Conservation (phyloP, 805 yeast species). For the Starmerella floricola region DNA sequence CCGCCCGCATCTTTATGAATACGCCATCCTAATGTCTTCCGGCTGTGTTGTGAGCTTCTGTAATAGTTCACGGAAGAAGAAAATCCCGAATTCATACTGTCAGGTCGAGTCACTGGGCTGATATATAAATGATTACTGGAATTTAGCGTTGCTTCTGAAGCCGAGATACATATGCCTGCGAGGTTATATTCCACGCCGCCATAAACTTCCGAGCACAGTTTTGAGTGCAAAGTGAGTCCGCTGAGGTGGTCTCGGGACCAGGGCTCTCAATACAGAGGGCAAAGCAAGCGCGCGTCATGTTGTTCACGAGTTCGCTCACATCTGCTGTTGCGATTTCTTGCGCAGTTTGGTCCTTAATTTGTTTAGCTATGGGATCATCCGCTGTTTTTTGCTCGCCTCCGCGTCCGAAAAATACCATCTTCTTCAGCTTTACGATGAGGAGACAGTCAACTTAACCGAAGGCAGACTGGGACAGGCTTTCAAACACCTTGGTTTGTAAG, state of each 20-base stretch:
- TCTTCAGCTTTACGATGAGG: not conserved
- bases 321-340: conserved; percentile 85
- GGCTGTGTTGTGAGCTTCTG: no score
- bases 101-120: no score
- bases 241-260: conserved; percentile 35
- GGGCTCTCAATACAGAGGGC: conserved; percentile 63
- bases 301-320: conserved; percentile 76
- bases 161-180: conserved; percentile 63
- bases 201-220: conserved; percentile 78
- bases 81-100: no score
- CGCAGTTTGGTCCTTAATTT: conserved; percentile 49
- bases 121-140: not conserved
- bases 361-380: conserved; percentile 7
- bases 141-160: conserved; percentile 37
- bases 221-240: conserved; percentile 55
- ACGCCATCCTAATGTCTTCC: no score
- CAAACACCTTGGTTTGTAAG: not conserved
- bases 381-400: conserved; percentile 2
- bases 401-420: conserved; percentile 17
- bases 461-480: not conserved
- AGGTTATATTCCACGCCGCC: conserved; percentile 80
- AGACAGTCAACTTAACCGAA: no score
- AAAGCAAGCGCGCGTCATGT: conserved; percentile 77
- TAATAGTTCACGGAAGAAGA: no score
- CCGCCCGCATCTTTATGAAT: no score